phyloP scores from a whole-genome alignment of 2,329 filamentous ascomycete species.

The Fusarium aywerte region DNA sequence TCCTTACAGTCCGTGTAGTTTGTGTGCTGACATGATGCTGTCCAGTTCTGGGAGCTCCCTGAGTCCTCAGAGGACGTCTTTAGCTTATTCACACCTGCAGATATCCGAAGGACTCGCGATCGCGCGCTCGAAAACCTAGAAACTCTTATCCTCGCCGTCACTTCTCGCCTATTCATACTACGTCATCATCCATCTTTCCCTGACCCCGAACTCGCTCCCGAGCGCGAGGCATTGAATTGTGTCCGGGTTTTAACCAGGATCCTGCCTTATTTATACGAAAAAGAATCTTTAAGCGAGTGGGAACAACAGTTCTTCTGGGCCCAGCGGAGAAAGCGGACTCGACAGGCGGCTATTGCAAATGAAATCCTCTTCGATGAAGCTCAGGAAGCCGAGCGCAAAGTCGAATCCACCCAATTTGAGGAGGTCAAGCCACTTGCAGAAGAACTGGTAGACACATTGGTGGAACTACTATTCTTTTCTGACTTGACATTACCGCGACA shows the following conservation, averaged over 20 bases:
- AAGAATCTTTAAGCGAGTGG: conserved; percentile 83
- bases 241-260: conserved; percentile 89
- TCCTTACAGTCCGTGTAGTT: conserved; percentile 2
- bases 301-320: conserved; percentile 96
- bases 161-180: conserved; percentile 82
- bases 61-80: conserved; percentile 97
- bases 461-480: conserved; percentile 91
- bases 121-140: conserved; percentile 87
- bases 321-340: conserved; percentile 75
- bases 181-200: conserved; percentile 93
- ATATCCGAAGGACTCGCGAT: conserved; percentile 89
- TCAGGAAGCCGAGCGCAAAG: conserved; percentile 60
- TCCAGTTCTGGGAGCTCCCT: conserved; percentile 94
- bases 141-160: conserved; percentile 84
- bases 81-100: conserved; percentile 88
- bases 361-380: conserved; percentile 89
- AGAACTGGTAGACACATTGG: conserved; percentile 88
- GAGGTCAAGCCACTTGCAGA: conserved; percentile 89
- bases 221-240: conserved; percentile 93
- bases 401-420: conserved; percentile 73
- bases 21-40: conserved; percentile 34
- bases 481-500: conserved; percentile 86
- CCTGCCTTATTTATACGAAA: conserved; percentile 91
- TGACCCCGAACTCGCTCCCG: conserved; percentile 83
- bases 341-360: conserved; percentile 71